Evolutionary conservation across 2,329 filamentous ascomycete genomes (phyloP).

Genomic region (Xylariales sp.): DNA sequence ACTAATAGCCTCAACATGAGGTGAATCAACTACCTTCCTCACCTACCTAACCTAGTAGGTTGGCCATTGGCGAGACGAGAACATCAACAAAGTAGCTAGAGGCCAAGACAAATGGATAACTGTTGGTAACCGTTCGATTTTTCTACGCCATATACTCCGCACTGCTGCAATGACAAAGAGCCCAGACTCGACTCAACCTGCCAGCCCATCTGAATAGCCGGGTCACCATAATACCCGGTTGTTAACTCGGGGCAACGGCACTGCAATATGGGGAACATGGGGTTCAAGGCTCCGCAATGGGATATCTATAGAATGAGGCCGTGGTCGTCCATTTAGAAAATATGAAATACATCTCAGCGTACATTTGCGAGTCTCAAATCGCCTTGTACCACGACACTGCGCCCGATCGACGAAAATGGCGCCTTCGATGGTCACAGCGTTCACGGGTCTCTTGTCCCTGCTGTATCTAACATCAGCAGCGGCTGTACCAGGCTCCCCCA

Average conservation of each 20-base stretch:
- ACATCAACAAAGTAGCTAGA: background rate
- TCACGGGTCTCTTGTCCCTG: constrained; percentile 21
- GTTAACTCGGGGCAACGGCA: constrained; percentile 20
- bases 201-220: constrained; percentile 24
- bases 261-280: constrained; percentile 16
- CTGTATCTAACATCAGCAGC: constrained; percentile 11
- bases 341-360: background rate
- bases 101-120: background rate
- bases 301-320: constrained; percentile 1
- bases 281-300: constrained; percentile 8
- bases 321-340: background rate
- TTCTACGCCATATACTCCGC: background rate
- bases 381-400: background rate
- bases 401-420: constrained; percentile 18
- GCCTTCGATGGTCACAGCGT: background rate
- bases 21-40: background rate
- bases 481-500: constrained; percentile 1
- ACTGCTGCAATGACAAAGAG: background rate
- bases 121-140: no score
- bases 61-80: background rate
- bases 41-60: no score
- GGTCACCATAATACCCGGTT: constrained; percentile 30
- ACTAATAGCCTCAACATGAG: background rate
- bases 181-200: background rate
- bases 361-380: background rate